Evolutionary conservation across 2,329 filamentous ascomycete species (phyloP), one percentile per base, ranked within the genome.

Genomic region (Monilinia aucupariae): DNA sequence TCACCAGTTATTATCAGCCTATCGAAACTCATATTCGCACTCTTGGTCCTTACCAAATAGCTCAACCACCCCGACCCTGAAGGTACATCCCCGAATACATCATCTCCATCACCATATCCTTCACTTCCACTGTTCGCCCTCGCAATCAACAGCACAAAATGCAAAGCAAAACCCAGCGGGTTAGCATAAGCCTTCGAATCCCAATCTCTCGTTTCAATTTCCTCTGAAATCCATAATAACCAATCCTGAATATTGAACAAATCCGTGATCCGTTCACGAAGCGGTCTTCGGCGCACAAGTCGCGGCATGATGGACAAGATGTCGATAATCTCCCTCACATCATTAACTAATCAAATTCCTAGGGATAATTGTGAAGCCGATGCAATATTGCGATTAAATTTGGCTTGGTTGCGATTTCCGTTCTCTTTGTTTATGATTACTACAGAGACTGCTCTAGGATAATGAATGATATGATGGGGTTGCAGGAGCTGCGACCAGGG

Each of bases 121-220:
- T 75, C 68, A 58, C 59, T 58, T 69, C 77, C 30, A 77, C 83
- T 85, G 76, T 96, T 96, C 64, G 92, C 91, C 69, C 91, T 85
- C 37, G 92, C 89, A 67, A 97, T 77, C 61, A 97, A 79, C 73
- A 96, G 93, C 39, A 88, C 69, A 48, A 96, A 77, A 75, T 97
- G 97, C 70, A 92, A 79, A 0, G 74, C 82, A 34, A 96, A 70
- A 6, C 92, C 93, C 22, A 96, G 78, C 59, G 90, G 86, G 6
- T 86, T 84, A 32, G 91, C 89, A 75, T 91, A 88, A 43, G 86
- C 78, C 68, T 90, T 88, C 25, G 93, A 91, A 69, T 97, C 90
- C 86, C 92, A 96, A 70, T 96, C 90, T 72, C 89, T 87, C 34
- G 91, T 91, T 74, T 97, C 92, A 65, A 99, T 83, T 77, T 96